Conservation (phyloP, 805 yeast genomes). For the Komagataella phaffii region DNA sequence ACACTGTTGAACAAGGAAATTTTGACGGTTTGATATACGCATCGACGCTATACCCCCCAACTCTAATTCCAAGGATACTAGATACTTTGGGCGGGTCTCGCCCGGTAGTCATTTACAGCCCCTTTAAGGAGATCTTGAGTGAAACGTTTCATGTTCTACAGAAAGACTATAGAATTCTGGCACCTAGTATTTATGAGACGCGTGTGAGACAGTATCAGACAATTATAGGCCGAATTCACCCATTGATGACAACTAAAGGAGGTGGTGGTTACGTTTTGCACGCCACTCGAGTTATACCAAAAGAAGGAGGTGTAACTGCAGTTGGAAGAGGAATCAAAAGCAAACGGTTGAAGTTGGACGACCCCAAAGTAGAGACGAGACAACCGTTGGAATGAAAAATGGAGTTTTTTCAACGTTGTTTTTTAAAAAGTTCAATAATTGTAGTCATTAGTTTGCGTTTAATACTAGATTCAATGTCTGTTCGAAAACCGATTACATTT, state of each 20-base stretch:
- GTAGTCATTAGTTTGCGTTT: not conserved
- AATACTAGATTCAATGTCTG: slow-evolving; percentile 7
- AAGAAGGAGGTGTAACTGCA: slow-evolving; percentile 41
- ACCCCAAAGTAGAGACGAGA: not conserved
- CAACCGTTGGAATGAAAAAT: no score
- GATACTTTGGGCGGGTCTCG: slow-evolving; percentile 72
- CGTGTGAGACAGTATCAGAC: slow-evolving; percentile 84
- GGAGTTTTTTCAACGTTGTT: not conserved
- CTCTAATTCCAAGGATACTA: slow-evolving; percentile 47
- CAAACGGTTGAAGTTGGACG: not conserved
- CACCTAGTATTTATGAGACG: slow-evolving; percentile 74
- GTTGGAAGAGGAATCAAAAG: slow-evolving; percentile 38
- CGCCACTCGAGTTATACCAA: slow-evolving; percentile 71
- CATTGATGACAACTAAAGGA: slow-evolving; percentile 85
- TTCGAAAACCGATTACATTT: slow-evolving; percentile 53
- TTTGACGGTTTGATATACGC: slow-evolving; percentile 72
- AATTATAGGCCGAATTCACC: slow-evolving; percentile 88
- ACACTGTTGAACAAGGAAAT: slow-evolving; percentile 31
- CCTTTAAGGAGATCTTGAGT: slow-evolving; percentile 66
- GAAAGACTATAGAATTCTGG: slow-evolving; percentile 57
- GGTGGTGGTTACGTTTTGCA: slow-evolving; percentile 81
- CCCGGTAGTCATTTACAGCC: slow-evolving; percentile 73
- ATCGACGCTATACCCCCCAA: slow-evolving; percentile 56
- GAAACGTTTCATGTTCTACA: slow-evolving; percentile 60
- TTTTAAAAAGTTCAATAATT: not conserved